Conservation (phyloP, 2,329 filamentous ascomycete species). For the Aspergillus sojae region DNA sequence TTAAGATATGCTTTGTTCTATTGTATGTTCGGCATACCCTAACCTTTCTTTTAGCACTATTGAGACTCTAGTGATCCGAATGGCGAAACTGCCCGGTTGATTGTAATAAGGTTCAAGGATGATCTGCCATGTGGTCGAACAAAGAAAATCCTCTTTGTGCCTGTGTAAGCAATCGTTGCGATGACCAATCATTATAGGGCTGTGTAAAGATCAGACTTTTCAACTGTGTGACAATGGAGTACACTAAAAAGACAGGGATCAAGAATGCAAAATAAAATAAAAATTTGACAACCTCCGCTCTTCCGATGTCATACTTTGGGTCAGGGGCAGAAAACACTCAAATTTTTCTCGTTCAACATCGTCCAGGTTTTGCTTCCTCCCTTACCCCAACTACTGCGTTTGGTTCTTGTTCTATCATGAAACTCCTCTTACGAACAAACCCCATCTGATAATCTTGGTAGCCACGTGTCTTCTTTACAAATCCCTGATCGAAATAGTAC, state of each 20-base stretch:
- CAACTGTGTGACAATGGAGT: neutral
- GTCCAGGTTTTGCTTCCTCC: neutral
- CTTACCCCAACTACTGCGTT: neutral
- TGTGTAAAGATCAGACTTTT: neutral
- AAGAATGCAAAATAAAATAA: neutral
- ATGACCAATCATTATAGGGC: neutral
- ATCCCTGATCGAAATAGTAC: neutral
- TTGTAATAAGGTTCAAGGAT: neutral
- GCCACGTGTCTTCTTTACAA: neutral
- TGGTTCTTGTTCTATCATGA: neutral
- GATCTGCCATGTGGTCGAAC: constrained; percentile 3
- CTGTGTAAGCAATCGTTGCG: neutral
- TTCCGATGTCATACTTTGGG: neutral
- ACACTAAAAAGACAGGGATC: neutral
- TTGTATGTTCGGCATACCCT: neutral
- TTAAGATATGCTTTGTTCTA: neutral
- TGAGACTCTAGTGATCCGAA: neutral
- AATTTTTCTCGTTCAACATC: neutral
- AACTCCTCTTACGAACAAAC: neutral
- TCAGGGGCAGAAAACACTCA: neutral
- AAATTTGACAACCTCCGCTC: neutral
- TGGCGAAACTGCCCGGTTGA: neutral
- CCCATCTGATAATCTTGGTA: neutral
- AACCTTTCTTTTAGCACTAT: neutral
- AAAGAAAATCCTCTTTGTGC: neutral